Conservation (phyloP, 805 yeast species). For the Candida nonsorbophila region DNA sequence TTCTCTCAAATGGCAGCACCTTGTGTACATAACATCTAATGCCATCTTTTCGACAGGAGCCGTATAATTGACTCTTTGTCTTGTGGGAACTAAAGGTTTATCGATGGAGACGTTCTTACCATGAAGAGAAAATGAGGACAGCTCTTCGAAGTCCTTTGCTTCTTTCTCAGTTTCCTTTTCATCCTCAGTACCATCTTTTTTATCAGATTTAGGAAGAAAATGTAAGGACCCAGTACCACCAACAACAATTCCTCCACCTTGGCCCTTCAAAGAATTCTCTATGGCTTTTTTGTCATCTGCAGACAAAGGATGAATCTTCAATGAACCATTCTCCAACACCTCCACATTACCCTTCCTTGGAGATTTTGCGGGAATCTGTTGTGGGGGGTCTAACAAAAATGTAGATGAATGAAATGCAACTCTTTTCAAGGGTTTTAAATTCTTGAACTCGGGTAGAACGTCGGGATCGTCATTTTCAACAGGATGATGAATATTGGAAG, state of each 20-base stretch:
- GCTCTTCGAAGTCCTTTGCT: conserved; percentile 10
- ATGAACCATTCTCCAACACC: conserved; percentile 47
- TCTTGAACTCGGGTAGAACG: conserved; percentile 20
- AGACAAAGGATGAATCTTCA: conserved; percentile 49
- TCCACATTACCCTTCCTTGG: conserved; percentile 77
- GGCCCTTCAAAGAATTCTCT: conserved; percentile 33
- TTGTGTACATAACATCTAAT: conserved; percentile 74
- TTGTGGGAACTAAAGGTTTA: conserved; percentile 24
- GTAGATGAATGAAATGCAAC: conserved; percentile 40
- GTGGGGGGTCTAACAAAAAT: conserved; percentile 54
- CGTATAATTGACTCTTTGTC: conserved; percentile 15
- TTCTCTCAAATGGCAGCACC: conserved; percentile 91
- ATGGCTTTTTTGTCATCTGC: conserved; percentile 46
- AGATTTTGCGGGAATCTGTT: conserved; percentile 82
- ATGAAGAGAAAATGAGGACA: conserved; percentile 14
- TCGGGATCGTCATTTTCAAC: background rate
- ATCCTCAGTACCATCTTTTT: conserved; percentile 10
- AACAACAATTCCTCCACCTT: conserved; percentile 67
- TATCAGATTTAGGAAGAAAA: conserved; percentile 16
- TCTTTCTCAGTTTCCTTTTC: conserved; percentile 4
- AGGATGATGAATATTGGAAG: background rate
- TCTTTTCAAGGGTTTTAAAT: conserved; percentile 31
- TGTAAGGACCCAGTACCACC: conserved; percentile 72
- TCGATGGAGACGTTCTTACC: conserved; percentile 23
- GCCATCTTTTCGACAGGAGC: conserved; percentile 40